Conservation (phyloP, 164 flowering plant species). For the Macadamia tetraphylla region DNA sequence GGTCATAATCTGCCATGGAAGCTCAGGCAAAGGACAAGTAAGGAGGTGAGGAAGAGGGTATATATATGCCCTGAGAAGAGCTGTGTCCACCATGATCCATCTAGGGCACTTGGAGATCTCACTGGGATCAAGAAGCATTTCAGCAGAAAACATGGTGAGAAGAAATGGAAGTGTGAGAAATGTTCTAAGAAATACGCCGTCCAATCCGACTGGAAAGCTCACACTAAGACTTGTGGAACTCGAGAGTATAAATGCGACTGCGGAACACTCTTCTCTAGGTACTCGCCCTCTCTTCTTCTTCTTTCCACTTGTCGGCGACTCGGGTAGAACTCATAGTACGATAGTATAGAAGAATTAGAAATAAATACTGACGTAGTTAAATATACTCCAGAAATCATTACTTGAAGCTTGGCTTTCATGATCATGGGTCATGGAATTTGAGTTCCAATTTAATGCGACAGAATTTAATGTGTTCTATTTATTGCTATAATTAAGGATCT, state of each 20-base stretch:
- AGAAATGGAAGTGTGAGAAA: slow-evolving; percentile 77
- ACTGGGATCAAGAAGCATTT: slow-evolving; percentile 78
- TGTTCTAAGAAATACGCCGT: slow-evolving; percentile 82
- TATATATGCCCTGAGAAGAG: slow-evolving; percentile 71
- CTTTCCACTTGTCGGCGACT: not conserved
- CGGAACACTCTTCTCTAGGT: slow-evolving; percentile 81
- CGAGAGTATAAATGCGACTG: slow-evolving; percentile 77
- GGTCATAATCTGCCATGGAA: slow-evolving; percentile 76
- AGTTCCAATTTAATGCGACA: slow-evolving; percentile 14
- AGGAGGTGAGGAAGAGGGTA: slow-evolving; percentile 55
- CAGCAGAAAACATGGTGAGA: slow-evolving; percentile 78
- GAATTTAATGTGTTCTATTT: not conserved
- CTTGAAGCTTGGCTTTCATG: no score
- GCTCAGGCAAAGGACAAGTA: slow-evolving; percentile 45
- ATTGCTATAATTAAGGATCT: not conserved
- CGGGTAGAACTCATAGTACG: not conserved
- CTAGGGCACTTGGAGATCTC: slow-evolving; percentile 71
- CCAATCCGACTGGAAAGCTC: slow-evolving; percentile 87
- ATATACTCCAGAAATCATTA: no score
- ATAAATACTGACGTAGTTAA: no score
- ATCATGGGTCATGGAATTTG: not conserved
- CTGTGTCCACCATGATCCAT: slow-evolving; percentile 69
- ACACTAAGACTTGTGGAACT: slow-evolving; percentile 66
- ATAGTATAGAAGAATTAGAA: no score
- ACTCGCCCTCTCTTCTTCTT: no score